These are phyloP conservation scores for Cucumis sativus DNA, from an alignment of 306 rosid genomes.

Conservation along the genomic window Cucumber_9930_V3 NC_026659.2:23518001-23518500, in stretches of 20 bases:
- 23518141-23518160: not conserved
- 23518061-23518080: not conserved
- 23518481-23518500: conserved; percentile 12
- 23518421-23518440: conserved; percentile 68
- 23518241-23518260: conserved; percentile 20
- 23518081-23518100: not conserved
- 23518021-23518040: not conserved
- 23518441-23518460: conserved; percentile 70
- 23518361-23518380: conserved; percentile 69
- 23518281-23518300: conserved; percentile 66
- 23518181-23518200: not conserved
- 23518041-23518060: not conserved
- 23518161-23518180: not conserved
- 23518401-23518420: conserved; percentile 36
- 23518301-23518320: conserved; percentile 47
- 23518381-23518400: conserved; percentile 41
- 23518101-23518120: not conserved
- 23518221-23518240: not conserved
- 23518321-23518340: conserved; percentile 74
- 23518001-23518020: not conserved
- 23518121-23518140: not conserved
- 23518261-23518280: conserved; percentile 71
- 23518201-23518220: not conserved
- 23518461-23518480: conserved; percentile 80
- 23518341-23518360: conserved; percentile 64